Conservation (phyloP, 306 rosid genomes). For the Ochetophila trinervis region DNA sequence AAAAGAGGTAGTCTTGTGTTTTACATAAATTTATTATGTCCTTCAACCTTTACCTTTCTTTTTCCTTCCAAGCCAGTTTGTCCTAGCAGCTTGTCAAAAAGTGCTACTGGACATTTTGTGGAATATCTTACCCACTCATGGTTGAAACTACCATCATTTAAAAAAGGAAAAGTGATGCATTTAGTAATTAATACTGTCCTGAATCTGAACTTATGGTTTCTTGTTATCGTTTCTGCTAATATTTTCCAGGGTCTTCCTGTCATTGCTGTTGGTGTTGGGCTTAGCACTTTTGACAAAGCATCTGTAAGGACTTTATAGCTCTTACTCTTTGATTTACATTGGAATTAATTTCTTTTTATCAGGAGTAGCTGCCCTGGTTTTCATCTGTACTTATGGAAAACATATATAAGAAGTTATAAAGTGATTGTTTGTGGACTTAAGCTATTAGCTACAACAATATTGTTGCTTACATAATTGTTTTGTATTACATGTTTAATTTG, state of each 20-base stretch:
- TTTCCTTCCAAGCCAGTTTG: conserved; percentile 2
- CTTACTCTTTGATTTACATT: conserved; percentile 19
- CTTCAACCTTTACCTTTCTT: not conserved
- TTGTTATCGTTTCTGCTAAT: conserved; percentile 19
- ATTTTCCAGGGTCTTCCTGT: conserved; percentile 78
- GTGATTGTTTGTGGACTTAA: not conserved
- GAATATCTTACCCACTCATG: not conserved
- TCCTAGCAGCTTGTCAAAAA: not conserved
- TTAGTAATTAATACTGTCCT: not conserved
- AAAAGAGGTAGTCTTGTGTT: conserved; percentile 58
- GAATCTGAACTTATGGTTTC: conserved; percentile 2
- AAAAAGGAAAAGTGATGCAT: no score
- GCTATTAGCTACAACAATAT: not conserved
- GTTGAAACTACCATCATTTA: not conserved
- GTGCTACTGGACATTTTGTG: not conserved
- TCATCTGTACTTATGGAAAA: conserved; percentile 2
- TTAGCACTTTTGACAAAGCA: conserved; percentile 88
- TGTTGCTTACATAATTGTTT: not conserved
- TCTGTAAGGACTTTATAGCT: conserved; percentile 60
- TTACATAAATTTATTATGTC: conserved; percentile 9
- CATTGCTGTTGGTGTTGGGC: conserved; percentile 86
- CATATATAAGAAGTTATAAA: not conserved
- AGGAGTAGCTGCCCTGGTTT: not conserved
- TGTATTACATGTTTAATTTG: not conserved
- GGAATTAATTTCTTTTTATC: not conserved